Evolutionary conservation across 176 grass and related monocot genomes (phyloP), one percentile per base, ranked within the genome.

Genomic region (Areca catechu): DNA sequence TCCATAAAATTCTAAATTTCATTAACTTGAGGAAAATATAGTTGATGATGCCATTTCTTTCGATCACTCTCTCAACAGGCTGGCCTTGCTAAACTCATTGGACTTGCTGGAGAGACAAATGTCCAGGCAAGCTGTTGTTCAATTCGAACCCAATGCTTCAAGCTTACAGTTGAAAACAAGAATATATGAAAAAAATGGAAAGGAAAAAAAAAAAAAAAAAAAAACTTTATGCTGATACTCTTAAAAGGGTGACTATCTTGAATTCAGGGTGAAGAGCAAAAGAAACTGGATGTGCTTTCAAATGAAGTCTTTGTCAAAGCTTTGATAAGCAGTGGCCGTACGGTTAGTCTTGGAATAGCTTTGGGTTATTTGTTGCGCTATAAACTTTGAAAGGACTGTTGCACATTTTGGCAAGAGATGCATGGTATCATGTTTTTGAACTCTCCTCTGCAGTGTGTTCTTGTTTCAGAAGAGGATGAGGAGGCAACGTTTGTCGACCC

Each of bases 241-340:
- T 37, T 12, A 2, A 29, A 4, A 5, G 34, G 34, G 1, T 12
- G 34, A 43, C 34, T 3, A 43, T 43, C 34, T 43, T 43, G 5
- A 29, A 6, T 29, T 60, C 82, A 97, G 93, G 93, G 93, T 0
- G 93, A 98, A 72, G 88, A 98, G 72, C 93, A 98, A 75, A 98
- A 98, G 93, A 98, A 98, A 76, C 93, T 98, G 58, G 93, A 98
- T 70, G 84, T 98, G 9, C 81, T 98, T 25, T 98, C 93, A 1
- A 89, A 98, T 75, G 84, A 98, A 79, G 93, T 98, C 66, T 98
- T 98, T 67, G 64, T 98, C 62, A 98, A 92, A 71, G 93, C 93
- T 24, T 78, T 98, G 52, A 79, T 92, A 69, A 92, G 93, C 80
- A 89, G 93, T 73, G 93, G 93, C 0, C 84, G 88, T 49, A 98